phyloP scores from a whole-genome alignment of 2,329 filamentous ascomycete species.

The Colletotrichum tamarilloi region DNA sequence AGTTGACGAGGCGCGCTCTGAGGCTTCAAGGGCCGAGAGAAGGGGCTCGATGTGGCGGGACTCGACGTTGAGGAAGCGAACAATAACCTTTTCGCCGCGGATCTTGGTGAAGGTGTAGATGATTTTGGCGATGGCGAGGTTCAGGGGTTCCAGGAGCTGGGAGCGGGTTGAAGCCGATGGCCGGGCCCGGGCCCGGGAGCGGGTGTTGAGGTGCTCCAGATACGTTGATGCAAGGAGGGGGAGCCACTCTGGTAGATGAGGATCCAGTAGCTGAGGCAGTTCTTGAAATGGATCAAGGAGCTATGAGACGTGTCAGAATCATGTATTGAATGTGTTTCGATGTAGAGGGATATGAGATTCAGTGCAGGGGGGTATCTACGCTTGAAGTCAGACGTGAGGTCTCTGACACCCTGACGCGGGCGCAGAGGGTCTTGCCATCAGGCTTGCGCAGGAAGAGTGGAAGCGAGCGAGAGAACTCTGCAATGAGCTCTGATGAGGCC shows the following conservation, averaged over 20 bases:
- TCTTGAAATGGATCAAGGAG: constrained; percentile 92
- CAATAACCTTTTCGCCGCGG: constrained; percentile 90
- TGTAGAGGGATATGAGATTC: background rate
- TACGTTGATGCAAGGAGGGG: constrained; percentile 81
- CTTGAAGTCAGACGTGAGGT: constrained; percentile 58
- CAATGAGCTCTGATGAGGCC: constrained; percentile 67
- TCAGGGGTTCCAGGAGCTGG: constrained; percentile 64
- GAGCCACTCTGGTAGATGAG: constrained; percentile 80
- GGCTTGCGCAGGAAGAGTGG: constrained; percentile 63
- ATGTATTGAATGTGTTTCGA: too few species aligned
- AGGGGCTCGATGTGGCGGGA: constrained; percentile 85
- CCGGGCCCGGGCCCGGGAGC: constrained; percentile 45
- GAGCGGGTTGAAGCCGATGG: constrained; percentile 45
- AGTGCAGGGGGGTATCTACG: constrained; percentile 45
- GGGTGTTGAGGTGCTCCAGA: constrained; percentile 69
- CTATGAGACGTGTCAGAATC: constrained; percentile 41
- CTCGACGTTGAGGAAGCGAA: constrained; percentile 91
- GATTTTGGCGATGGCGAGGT: constrained; percentile 79
- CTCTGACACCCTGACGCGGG: constrained; percentile 62
- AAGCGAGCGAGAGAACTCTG: constrained; percentile 67
- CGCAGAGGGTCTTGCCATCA: constrained; percentile 58
- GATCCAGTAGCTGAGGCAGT: constrained; percentile 91
- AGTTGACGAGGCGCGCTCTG: constrained; percentile 46
- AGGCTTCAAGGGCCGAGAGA: constrained; percentile 77
- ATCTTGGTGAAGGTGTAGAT: constrained; percentile 96